Evolutionary conservation across 1,284 basidiomycete genomes (phyloP).

Genomic region (Tilletia caries): DNA sequence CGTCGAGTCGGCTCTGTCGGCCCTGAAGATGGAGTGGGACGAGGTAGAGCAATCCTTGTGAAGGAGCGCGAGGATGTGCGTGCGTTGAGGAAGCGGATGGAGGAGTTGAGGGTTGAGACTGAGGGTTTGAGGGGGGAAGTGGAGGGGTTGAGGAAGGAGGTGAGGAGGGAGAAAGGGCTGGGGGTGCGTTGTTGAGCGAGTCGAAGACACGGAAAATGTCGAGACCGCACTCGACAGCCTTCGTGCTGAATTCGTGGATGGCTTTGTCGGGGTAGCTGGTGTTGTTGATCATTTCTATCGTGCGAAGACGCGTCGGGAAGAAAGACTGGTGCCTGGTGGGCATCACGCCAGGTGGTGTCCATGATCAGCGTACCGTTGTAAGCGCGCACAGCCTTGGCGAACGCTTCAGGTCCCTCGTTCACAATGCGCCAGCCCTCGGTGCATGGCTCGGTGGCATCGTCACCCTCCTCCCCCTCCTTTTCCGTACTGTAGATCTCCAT

Average conservation of each 20-base stretch:
- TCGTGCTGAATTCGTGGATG: too few relatives aligned
- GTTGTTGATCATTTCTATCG: slow-evolving; percentile 96
- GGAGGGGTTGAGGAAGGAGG: slow-evolving; percentile 88
- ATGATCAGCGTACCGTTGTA: slow-evolving; percentile 77
- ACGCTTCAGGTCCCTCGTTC: slow-evolving; percentile 94
- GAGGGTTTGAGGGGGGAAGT: too few relatives aligned
- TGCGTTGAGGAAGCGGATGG: slow-evolving; percentile 76
- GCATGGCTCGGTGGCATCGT: slow-evolving; percentile 79
- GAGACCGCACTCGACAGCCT: slow-evolving; percentile 62
- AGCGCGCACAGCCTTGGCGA: slow-evolving; percentile 93
- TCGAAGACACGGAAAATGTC: slow-evolving; percentile 69
- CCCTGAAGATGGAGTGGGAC: slow-evolving; percentile 79
- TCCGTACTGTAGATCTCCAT: too few relatives aligned
- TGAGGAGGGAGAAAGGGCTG: slow-evolving; percentile 90
- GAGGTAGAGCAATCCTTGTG: slow-evolving; percentile 84
- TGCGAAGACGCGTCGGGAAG: slow-evolving; percentile 91
- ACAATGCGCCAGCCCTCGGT: slow-evolving; percentile 93
- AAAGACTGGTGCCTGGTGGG: slow-evolving; percentile 98
- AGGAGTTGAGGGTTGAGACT: slow-evolving; percentile 72
- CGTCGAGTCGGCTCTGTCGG: slow-evolving; percentile 87
- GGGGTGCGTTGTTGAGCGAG: slow-evolving; percentile 88
- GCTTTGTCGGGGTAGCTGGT: too few relatives aligned
- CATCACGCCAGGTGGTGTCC: slow-evolving; percentile 95
- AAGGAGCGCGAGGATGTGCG: slow-evolving; percentile 92
- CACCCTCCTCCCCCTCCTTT: too few relatives aligned